Evolutionary conservation across 192 early-diverging fungal species (phyloP), one percentile per base, ranked within the genome.

Genomic region (Phycomyces blakesleeanus): DNA sequence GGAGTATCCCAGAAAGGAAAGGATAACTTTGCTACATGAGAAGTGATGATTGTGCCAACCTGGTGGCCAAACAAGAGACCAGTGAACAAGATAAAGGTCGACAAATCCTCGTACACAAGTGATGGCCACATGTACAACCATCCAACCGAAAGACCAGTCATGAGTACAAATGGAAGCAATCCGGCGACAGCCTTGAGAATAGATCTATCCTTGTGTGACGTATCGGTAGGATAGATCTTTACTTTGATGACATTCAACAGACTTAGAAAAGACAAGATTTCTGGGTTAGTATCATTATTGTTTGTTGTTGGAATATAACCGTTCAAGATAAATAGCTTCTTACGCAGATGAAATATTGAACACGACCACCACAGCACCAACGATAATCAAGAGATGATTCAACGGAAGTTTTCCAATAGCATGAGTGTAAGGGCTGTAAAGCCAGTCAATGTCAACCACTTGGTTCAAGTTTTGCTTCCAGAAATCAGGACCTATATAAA

Each of bases 1-100:
- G 66, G 65, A 5, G 61, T 37, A 68, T 91, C 88, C 56, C 84
- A 76, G 59, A 83, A 80, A 2, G 93, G 93, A 81, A 93, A 95
- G 16, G 85, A 82, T 49, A 88, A 83, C 24, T 92, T 86, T n/a
- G 86, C 83, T 25, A 93, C 88, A 61, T 95, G 93, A 29, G 91
- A 90, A 16, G 91, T 81, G 71, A 95, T 93, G 66, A 95, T 91
- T 44, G 83, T 77, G 18, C 90, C 89, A 44, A 93, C 91, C 37
- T 88, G 89, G 69, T 91, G 88, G 50, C 89, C 91, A 68, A 90
- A 90, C 22, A 87, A 81, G 56, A 89, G 85, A 41, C 89, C 85
- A 40, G 88, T 77, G 64, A 87, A 83, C 20, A 85, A 65, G 38
- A 85, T 67, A 68, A 88, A 93, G 14, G 83, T 74, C 1, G 92